Percentiles rank a stretch among this genome's conserved stretches.
Evolutionary conservation across 805 yeast genomes (phyloP).

Genomic region (Candida chauliodis): DNA sequence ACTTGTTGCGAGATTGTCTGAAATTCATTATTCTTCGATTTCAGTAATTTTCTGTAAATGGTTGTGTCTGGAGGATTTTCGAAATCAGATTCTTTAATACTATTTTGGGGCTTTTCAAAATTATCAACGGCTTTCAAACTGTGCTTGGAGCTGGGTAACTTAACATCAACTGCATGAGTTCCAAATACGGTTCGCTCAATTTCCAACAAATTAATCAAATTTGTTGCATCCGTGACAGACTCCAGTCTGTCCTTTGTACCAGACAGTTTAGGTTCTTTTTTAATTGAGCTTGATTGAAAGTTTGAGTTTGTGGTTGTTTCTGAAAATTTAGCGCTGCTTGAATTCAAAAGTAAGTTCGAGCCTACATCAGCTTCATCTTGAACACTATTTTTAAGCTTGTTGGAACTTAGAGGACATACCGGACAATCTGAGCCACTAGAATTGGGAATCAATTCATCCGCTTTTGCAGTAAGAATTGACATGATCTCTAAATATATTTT

Average conservation of each 20-base stretch:
- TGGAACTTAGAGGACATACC: neutral
- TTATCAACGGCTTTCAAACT: slow-evolving; percentile 4
- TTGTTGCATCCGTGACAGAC: neutral
- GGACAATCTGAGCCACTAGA: neutral
- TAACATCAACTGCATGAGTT: slow-evolving; percentile 5
- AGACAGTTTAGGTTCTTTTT: neutral
- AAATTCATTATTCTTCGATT: too few species aligned
- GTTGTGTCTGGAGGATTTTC: slow-evolving; percentile 1
- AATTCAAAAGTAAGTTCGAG: neutral
- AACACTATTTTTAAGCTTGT: neutral
- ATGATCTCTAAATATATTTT: slow-evolving; percentile 4
- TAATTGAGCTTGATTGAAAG: neutral
- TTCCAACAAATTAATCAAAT: neutral
- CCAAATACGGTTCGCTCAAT: slow-evolving; percentile 9
- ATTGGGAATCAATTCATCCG: slow-evolving; percentile 5
- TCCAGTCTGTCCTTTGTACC: neutral
- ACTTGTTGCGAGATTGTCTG: too few species aligned
- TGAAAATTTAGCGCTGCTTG: slow-evolving; percentile 1
- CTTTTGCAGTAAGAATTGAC: slow-evolving; percentile 5
- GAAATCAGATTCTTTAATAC: neutral
- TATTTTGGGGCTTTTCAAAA: neutral
- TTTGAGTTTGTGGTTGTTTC: neutral
- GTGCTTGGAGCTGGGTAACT: slow-evolving; percentile 6
- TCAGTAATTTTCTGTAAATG: neutral
- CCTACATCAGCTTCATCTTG: neutral